Evolutionary conservation across 2,329 filamentous ascomycete genomes (phyloP).

Genomic region (Sporothrix humicola): DNA sequence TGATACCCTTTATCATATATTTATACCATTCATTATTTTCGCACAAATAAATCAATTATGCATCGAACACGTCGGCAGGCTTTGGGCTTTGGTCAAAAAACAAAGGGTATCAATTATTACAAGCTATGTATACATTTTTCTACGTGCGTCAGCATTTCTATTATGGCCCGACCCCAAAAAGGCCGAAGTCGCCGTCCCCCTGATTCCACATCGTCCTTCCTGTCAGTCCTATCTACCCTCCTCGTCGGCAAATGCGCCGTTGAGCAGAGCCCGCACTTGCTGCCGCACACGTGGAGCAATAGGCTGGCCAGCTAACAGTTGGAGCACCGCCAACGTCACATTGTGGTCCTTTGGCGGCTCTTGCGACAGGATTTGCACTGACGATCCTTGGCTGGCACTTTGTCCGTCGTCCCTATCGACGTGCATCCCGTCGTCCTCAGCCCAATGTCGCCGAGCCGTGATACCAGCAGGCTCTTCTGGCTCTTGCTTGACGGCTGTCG

Average conservation of each 20-base stretch:
- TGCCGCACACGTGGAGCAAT: conserved; percentile 48
- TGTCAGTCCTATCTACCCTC: background rate
- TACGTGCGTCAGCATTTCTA: background rate
- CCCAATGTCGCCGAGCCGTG: background rate
- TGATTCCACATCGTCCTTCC: background rate
- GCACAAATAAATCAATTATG: background rate
- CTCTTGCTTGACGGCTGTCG: background rate
- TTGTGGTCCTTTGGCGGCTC: conserved; percentile 42
- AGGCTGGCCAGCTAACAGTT: conserved; percentile 53
- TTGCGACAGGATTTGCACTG: background rate
- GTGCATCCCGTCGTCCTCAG: conserved; percentile 27
- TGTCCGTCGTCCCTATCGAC: conserved; percentile 10
- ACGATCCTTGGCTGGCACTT: background rate
- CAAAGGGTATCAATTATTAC: conserved; percentile 16
- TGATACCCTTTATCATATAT: conserved; percentile 28
- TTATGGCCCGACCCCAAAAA: background rate
- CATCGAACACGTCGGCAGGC: too few relatives aligned
- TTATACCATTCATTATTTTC: background rate
- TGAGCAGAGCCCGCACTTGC: conserved; percentile 61
- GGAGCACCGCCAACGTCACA: conserved; percentile 56
- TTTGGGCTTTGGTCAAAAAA: background rate
- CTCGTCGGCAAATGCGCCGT: conserved; percentile 43
- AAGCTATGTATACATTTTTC: background rate
- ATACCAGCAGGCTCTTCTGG: background rate
- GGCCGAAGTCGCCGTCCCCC: background rate